Base-by-base conservation (phyloP, 345 rosid genomes). In the Triadica sebifera region DNA sequence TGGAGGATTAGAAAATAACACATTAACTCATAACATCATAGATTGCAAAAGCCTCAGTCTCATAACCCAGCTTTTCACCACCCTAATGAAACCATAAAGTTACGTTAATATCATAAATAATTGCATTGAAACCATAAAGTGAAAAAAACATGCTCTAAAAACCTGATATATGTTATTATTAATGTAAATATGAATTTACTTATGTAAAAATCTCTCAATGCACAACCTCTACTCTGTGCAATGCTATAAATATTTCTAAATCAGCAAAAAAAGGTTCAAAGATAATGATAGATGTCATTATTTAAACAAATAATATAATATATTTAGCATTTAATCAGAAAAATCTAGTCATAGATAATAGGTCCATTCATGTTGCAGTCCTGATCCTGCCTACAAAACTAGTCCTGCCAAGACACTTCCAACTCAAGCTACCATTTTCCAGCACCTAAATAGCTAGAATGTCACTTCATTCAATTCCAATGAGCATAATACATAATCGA, bases 11-110 rank as follows among this genome's bases (percentile, higher is more conserved):
- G n/a, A n/a, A n/a, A n/a, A n/a, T n/a, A n/a, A n/a, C n/a, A n/a
- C n/a, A n/a, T n/a, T n/a, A n/a, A n/a, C 92, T 79, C 97, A 94
- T 94, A 69, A 84, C 85, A 88, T 94, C 99, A 82, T 92, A 89
- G 72, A 94, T 81, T 37, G 98, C 97, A 71, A 94, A 87, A 71
- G 98, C 99, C 84, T 92, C 97, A 10, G 92, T 85, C 80, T 94
- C 98, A 81, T 92, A 89, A 72, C 97, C 91, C 88, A 91, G 75
- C 86, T 91, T 91, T 81, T 79, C 81, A 0, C 85, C 84, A 29
- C 83, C 88, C 90, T 88, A 86, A 70, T 68, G 81, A 80, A 71
- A 43, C 69, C 24, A 57, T 70, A 82, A 72, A 69, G 55, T 19
- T 39, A 2, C 60, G 72, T 68, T 43, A 69, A 20, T 4, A 66